A percentile compares a stretch with the other conserved stretches of the same genome.
Conservation (phyloP, 352 stramenopile genomes). For the Pythium chondricola region DNA sequence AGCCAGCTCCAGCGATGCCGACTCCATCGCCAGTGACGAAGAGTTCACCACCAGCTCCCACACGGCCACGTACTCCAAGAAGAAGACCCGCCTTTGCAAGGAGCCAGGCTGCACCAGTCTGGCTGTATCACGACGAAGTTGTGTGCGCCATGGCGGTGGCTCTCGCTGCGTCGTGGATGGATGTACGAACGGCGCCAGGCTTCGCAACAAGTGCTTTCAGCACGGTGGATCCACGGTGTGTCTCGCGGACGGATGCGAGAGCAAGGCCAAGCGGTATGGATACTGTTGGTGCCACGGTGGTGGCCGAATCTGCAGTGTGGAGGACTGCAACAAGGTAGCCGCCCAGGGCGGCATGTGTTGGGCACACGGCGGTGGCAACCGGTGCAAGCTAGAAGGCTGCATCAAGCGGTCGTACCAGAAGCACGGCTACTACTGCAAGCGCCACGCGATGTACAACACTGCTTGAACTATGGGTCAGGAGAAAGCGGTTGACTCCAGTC, state of each 20-base stretch:
- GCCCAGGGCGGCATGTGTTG: conserved; percentile 30
- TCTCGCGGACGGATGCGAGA: conserved; percentile 23
- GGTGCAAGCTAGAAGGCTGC: conserved; percentile 38
- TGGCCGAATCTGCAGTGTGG: conserved; percentile 30
- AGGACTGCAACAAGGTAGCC: conserved; percentile 34
- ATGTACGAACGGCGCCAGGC: conserved; percentile 34
- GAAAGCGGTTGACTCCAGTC: no score
- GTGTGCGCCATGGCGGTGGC: conserved; percentile 32
- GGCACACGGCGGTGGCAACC: conserved; percentile 38
- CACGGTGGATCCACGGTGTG: conserved; percentile 34
- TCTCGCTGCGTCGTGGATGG: conserved; percentile 29
- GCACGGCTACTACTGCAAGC: conserved; percentile 42
- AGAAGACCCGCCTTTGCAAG: conserved; percentile 35
- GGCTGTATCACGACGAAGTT: conserved; percentile 30
- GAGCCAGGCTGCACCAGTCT: conserved; percentile 28
- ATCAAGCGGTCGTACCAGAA: conserved; percentile 43
- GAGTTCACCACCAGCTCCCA: neutral
- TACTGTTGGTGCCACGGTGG: conserved; percentile 38
- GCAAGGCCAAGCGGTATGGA: conserved; percentile 34
- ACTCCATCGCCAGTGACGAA: conserved; percentile 9
- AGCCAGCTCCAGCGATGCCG: conserved; percentile 4
- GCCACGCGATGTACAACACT: conserved; percentile 23
- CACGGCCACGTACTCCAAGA: conserved; percentile 16
- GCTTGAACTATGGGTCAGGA: no score
- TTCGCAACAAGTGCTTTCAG: conserved; percentile 38